phyloP scores from a whole-genome alignment of 257 asterid genomes.

The Solanum medicagineum region DNA sequence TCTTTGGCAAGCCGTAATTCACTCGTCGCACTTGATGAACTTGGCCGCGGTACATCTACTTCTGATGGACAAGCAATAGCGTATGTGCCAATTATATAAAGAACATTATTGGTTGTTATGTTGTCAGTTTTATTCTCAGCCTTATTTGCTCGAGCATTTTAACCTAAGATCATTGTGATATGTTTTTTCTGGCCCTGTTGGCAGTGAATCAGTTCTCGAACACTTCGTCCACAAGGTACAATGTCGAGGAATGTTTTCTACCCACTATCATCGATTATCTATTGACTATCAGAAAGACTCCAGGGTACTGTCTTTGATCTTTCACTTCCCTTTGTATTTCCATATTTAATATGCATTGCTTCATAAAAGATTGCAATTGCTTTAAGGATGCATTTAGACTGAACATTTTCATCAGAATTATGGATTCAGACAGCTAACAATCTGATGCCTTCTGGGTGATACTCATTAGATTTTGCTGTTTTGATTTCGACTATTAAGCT shows the following conservation, averaged over 20 bases:
- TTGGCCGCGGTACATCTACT: conserved; percentile 96
- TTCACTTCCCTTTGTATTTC: neutral
- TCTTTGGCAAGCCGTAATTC: conserved; percentile 65
- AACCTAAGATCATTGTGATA: neutral
- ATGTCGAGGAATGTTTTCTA: conserved; percentile 95
- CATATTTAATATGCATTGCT: neutral
- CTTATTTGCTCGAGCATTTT: neutral
- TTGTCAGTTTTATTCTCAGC: neutral
- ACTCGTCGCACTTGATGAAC: conserved; percentile 91
- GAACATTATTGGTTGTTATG: neutral
- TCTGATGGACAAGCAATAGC: conserved; percentile 99
- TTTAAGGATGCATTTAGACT: neutral
- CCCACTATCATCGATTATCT: conserved; percentile 90
- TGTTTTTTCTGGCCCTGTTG: conserved; percentile 10
- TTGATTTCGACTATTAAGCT: neutral
- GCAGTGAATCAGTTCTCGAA: conserved; percentile 91
- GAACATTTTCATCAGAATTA: neutral
- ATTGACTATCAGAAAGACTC: conserved; percentile 67
- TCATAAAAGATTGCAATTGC: neutral
- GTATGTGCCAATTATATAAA: conserved; percentile 36
- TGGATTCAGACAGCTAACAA: neutral
- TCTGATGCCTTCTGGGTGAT: neutral
- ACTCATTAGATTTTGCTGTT: neutral
- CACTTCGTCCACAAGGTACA: conserved; percentile 69
- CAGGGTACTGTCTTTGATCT: conserved; percentile 29